Evolutionary conservation across 331 rosid genomes (phyloP).

Genomic region (Acacia concinna): DNA sequence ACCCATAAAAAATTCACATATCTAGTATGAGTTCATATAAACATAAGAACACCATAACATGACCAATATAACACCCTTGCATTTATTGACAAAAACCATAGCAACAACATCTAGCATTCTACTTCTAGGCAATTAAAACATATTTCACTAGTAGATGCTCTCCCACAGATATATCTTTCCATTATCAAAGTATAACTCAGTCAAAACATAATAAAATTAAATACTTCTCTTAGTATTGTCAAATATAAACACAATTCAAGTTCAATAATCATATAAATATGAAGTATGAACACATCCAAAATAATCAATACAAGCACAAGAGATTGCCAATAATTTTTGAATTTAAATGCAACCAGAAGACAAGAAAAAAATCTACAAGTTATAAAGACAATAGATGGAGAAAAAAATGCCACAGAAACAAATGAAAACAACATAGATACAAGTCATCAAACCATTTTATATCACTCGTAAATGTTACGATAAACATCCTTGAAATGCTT

Average conservation of each 20-base stretch:
- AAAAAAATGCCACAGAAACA: background rate
- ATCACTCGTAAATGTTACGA: slow-evolving; percentile 79
- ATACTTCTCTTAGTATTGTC: slow-evolving; percentile 21
- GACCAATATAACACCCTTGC: background rate
- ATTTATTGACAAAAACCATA: background rate
- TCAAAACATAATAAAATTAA: slow-evolving; percentile 11
- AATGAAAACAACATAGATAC: slow-evolving; percentile 23
- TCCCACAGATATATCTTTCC: slow-evolving; percentile 16
- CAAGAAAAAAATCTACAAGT: background rate
- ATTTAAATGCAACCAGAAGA: slow-evolving; percentile 2
- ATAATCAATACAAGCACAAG: background rate
- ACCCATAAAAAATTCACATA: too few relatives aligned
- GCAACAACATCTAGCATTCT: background rate
- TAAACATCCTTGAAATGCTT: slow-evolving; percentile 59
- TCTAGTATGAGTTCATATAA: too few relatives aligned
- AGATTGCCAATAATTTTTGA: slow-evolving; percentile 15
- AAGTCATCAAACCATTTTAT: slow-evolving; percentile 56
- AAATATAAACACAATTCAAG: slow-evolving; percentile 18
- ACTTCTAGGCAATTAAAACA: slow-evolving; percentile 16
- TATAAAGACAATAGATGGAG: background rate
- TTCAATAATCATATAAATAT: background rate
- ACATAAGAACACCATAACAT: too few relatives aligned
- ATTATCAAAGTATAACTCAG: slow-evolving; percentile 4
- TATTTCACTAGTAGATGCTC: background rate
- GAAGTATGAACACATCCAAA: slow-evolving; percentile 5